Evolutionary conservation across 331 rosid species (phyloP).

Genomic region (Arachis monticola): DNA sequence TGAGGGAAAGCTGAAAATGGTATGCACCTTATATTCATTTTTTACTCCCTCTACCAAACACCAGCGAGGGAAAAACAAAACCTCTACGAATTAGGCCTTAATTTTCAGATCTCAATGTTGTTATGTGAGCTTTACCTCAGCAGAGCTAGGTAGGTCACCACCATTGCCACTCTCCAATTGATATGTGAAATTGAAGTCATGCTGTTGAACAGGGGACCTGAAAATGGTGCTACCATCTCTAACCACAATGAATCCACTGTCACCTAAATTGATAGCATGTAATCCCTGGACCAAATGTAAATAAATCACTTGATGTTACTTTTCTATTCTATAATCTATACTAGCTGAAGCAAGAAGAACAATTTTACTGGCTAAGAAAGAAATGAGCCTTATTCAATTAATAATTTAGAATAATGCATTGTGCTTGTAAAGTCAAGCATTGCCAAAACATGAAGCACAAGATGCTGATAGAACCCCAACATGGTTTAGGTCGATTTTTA

Average conservation of each 20-base stretch:
- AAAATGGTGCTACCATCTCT: conserved; percentile 85
- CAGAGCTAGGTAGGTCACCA: conserved; percentile 90
- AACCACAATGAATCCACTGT: conserved; percentile 89
- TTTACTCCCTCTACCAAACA: conserved; percentile 13
- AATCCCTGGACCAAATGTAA: conserved; percentile 61
- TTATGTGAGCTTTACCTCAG: conserved; percentile 64
- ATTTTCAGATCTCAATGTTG: conserved; percentile 17
- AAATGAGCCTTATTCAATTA: conserved; percentile 18
- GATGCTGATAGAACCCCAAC: conserved; percentile 1
- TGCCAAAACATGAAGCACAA: conserved; percentile 19
- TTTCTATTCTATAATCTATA: neutral
- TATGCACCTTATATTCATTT: conserved; percentile 13
- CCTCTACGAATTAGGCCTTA: conserved; percentile 20
- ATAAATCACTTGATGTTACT: conserved; percentile 14
- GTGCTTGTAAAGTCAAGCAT: neutral
- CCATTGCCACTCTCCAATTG: conserved; percentile 82
- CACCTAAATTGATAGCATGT: conserved; percentile 89
- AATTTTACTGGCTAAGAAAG: conserved; percentile 8
- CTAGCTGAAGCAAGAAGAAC: conserved; percentile 10
- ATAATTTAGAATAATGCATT: conserved; percentile 2
- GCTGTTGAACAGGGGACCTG: conserved; percentile 87
- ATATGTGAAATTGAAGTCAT: conserved; percentile 85
- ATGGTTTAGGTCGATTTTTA: conserved; percentile 9
- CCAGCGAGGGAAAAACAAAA: conserved; percentile 11
- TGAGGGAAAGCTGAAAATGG: neutral